Conservation (phyloP, 1,139 yeast genomes). For the Saccharomyces hybrid region DNA sequence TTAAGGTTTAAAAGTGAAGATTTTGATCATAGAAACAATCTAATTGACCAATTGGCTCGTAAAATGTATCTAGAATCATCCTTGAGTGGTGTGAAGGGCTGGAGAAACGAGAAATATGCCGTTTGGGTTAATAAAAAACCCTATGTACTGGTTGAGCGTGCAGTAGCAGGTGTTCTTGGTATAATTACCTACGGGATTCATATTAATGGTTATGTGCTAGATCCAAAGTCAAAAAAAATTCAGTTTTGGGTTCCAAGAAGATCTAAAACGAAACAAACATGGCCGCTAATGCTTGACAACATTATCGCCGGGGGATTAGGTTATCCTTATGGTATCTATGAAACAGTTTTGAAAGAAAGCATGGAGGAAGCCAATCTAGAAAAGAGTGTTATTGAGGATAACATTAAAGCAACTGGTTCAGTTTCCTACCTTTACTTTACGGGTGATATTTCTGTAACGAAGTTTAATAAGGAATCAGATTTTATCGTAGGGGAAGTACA, state of each 20-base stretch:
- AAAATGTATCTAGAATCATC: constrained; percentile 13
- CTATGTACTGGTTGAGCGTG: constrained; percentile 68
- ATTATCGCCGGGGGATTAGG: constrained; percentile 95
- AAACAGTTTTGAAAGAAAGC: constrained; percentile 79
- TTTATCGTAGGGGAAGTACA: constrained; percentile 85
- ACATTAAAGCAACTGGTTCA: constrained; percentile 51
- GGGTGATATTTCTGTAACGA: constrained; percentile 18
- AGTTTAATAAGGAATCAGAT: constrained; percentile 37
- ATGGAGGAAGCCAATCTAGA: constrained; percentile 84
- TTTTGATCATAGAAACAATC: constrained; percentile 20
- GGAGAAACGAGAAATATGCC: constrained; percentile 81
- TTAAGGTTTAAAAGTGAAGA: constrained; percentile 12
- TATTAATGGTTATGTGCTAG: constrained; percentile 64
- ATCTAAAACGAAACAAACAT: constrained; percentile 69
- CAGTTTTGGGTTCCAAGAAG: constrained; percentile 84
- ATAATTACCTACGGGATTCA: constrained; percentile 88
- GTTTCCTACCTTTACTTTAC: constrained; percentile 55
- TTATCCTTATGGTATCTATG: constrained; percentile 64
- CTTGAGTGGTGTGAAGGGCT: constrained; percentile 45
- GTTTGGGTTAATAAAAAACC: constrained; percentile 55
- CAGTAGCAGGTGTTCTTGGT: constrained; percentile 74
- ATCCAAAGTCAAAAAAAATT: constrained; percentile 35
- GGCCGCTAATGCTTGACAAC: constrained; percentile 85
- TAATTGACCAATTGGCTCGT: constrained; percentile 18
- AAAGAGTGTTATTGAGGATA: constrained; percentile 40